phyloP scores from a whole-genome alignment of 164 flowering plant species.

The Dillenia suffruticosa region DNA sequence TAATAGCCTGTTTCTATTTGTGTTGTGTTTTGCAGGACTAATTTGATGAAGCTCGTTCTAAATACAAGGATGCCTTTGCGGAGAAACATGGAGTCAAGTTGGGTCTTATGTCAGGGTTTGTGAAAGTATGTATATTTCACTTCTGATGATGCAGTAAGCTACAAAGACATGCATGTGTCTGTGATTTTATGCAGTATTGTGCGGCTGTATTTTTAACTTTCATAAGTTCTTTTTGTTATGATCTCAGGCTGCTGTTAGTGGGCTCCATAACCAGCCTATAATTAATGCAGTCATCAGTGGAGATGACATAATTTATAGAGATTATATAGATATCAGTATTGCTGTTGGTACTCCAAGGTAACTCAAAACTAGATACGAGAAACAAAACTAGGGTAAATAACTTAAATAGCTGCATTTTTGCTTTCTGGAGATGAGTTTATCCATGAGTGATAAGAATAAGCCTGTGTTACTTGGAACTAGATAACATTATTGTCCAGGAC shows the following conservation, averaged over 20 bases:
- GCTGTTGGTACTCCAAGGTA: constrained; percentile 99
- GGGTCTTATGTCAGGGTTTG: constrained; percentile 96
- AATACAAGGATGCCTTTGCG: constrained; percentile 87
- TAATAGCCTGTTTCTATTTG: background rate
- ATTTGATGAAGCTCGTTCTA: constrained; percentile 97
- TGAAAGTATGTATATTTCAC: constrained; percentile 43
- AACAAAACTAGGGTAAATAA: constrained; percentile 79
- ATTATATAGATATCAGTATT: constrained; percentile 81
- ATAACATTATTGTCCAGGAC: too few relatives aligned
- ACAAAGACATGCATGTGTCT: background rate
- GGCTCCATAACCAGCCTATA: constrained; percentile 78
- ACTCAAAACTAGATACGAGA: constrained; percentile 29
- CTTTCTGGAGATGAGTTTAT: background rate
- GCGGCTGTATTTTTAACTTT: background rate
- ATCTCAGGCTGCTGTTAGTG: constrained; percentile 87
- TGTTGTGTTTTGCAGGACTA: constrained; percentile 57
- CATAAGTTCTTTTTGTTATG: constrained; percentile 5
- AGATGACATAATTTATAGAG: constrained; percentile 89
- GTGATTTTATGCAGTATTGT: background rate
- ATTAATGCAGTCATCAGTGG: constrained; percentile 95
- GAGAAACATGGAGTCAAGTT: constrained; percentile 96
- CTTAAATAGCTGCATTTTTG: background rate
- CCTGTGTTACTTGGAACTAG: too few relatives aligned
- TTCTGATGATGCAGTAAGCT: too few relatives aligned
- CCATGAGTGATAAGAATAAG: too few relatives aligned